Evolutionary conservation across 2,329 filamentous ascomycete species (phyloP).

Genomic region (Daldinia sp.): DNA sequence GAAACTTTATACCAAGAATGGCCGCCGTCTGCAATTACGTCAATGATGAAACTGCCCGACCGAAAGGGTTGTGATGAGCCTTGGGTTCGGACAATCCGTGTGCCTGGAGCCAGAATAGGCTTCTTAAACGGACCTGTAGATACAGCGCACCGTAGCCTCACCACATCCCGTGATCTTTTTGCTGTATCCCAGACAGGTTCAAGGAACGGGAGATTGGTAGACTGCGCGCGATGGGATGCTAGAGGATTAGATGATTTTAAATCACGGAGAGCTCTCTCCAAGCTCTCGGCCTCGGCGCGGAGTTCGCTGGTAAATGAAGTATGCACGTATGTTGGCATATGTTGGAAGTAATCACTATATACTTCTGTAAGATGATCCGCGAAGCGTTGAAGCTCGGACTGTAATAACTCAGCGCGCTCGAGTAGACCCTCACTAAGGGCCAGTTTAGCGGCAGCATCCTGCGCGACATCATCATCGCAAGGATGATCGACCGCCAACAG

Average conservation of each 20-base stretch:
- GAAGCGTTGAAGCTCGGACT: slow-evolving; percentile 41
- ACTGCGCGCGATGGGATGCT: slow-evolving; percentile 38
- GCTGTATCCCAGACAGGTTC: slow-evolving; percentile 46
- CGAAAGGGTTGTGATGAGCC: slow-evolving; percentile 40
- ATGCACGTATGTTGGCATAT: slow-evolving; percentile 41
- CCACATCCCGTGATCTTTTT: slow-evolving; percentile 43
- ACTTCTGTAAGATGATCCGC: slow-evolving; percentile 37
- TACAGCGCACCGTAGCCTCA: slow-evolving; percentile 43
- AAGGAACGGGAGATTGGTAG: slow-evolving; percentile 44
- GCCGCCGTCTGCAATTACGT: slow-evolving; percentile 45
- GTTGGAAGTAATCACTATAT: slow-evolving; percentile 43
- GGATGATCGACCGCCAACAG: background rate
- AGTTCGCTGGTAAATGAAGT: slow-evolving; percentile 37
- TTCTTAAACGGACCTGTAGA: slow-evolving; percentile 39
- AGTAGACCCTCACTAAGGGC: slow-evolving; percentile 22
- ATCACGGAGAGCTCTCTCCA: slow-evolving; percentile 29
- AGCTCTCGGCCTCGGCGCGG: slow-evolving; percentile 35
- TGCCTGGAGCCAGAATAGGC: slow-evolving; percentile 43
- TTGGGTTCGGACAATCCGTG: slow-evolving; percentile 42
- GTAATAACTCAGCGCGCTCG: slow-evolving; percentile 29
- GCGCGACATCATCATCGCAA: slow-evolving; percentile 11
- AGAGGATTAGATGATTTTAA: slow-evolving; percentile 32
- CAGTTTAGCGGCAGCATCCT: slow-evolving; percentile 9
- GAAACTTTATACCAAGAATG: slow-evolving; percentile 47
- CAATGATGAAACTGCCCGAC: slow-evolving; percentile 40